Evolutionary conservation across 2,329 filamentous ascomycete genomes (phyloP).

Genomic region (Rhynchosporium secalis): DNA sequence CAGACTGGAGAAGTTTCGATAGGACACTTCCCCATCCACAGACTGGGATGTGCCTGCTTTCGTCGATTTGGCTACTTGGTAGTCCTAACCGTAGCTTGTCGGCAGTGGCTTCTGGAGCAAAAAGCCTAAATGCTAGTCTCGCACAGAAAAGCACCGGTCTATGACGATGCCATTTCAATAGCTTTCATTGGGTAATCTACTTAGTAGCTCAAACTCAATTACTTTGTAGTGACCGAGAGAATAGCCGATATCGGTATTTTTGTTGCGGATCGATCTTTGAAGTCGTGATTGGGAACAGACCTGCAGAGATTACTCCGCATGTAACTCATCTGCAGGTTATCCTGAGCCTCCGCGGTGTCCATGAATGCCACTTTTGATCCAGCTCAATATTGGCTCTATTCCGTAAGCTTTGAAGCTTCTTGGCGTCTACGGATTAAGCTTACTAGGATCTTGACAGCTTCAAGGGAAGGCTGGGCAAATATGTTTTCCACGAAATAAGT

Average conservation of each 20-base stretch:
- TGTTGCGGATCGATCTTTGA: background rate
- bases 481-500: too few species aligned
- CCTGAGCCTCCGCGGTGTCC: background rate
- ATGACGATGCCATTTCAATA: background rate
- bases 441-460: background rate
- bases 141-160: background rate
- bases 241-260: slow-evolving; percentile 8
- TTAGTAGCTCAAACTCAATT: background rate
- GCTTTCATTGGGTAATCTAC: background rate
- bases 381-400: background rate
- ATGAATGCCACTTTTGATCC: background rate
- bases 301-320: background rate
- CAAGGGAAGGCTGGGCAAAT: too few species aligned
- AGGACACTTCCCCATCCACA: background rate
- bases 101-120: slow-evolving; percentile 2
- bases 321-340: background rate
- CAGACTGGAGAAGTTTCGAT: slow-evolving; percentile 3
- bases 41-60: background rate
- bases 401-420: background rate
- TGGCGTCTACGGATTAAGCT: background rate
- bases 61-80: background rate
- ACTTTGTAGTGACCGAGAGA: slow-evolving; percentile 5
- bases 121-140: background rate
- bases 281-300: background rate
- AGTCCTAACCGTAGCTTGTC: background rate